A percentile compares a stretch with the other conserved stretches of the same genome.
These are phyloP conservation scores for Trapa incisa DNA, from an alignment of 345 rosid species.

Conservation along the genomic window DNA sequence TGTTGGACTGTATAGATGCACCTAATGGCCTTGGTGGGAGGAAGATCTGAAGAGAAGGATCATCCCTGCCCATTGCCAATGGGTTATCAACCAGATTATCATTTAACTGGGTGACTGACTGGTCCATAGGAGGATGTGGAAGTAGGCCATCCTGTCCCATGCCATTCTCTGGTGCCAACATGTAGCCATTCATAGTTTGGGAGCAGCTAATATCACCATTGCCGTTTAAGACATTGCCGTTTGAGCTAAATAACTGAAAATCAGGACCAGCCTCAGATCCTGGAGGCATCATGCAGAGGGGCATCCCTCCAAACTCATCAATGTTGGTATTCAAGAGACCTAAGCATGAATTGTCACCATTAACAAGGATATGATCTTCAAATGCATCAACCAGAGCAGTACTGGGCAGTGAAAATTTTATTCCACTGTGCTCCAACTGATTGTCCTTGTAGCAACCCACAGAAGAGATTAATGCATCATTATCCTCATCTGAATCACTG, in stretches of 20 bases:
- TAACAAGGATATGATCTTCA: constrained; percentile 46
- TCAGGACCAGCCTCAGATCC: constrained; percentile 56
- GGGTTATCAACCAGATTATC: constrained; percentile 82
- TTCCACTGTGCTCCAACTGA: constrained; percentile 37
- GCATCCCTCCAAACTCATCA: constrained; percentile 62
- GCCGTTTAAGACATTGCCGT: constrained; percentile 38
- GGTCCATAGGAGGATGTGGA: constrained; percentile 40
- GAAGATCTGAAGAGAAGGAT: constrained; percentile 86
- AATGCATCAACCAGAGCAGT: constrained; percentile 45
- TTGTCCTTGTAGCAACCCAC: constrained; percentile 34
- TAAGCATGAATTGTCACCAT: constrained; percentile 43
- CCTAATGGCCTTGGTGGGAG: constrained; percentile 75
- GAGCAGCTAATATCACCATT: constrained; percentile 42
- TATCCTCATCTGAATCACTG: constrained; percentile 86
- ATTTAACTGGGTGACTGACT: constrained; percentile 31
- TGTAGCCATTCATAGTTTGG: constrained; percentile 50
- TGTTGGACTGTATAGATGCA: constrained; percentile 43
- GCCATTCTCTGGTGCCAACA: constrained; percentile 43
- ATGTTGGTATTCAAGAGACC: constrained; percentile 39
- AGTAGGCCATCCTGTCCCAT: constrained; percentile 32
- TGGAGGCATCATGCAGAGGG: constrained; percentile 53
- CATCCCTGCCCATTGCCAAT: constrained; percentile 62
- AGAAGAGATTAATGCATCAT: constrained; percentile 44
- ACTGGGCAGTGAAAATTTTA: constrained; percentile 43
- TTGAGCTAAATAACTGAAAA: constrained; percentile 65